Evolutionary conservation across 345 rosid species (phyloP), one percentile per base, ranked within the genome.

Genomic region (Kandelia obovata): DNA sequence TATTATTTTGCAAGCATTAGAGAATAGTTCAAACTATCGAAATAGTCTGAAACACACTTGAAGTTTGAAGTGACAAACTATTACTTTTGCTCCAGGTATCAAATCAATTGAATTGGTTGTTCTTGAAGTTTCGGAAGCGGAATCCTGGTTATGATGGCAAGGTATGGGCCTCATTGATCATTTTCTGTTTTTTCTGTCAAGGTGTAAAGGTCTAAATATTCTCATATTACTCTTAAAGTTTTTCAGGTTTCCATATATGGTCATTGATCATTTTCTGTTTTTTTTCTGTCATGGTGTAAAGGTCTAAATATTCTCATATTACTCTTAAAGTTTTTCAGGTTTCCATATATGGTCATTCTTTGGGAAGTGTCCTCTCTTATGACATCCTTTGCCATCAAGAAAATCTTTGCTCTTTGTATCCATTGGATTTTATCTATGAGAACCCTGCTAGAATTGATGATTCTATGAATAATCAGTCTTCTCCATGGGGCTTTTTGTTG

Each of bases 311-410:
- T 27, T 11, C 37, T 46, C 47, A 63, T 32, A 35, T 55, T 30
- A 63, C 19, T 64, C 49, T 51, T 35, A 20, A 9, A 37, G 60
- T n/a, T 49, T 69, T 64, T 52, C 49, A 95, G 99, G 88, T 95
- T 75, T 95, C 99, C 68, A 68, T 95, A 62, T 92, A 92, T 81
- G 98, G 96, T 61, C 99, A 95, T 80, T 95, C 99, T 72, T 81
- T 92, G 88, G 98, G 99, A 81, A 92, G 98, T 74, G 97, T 95
- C 74, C 91, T 92, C 70, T 95, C 97, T 4, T 95, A 92, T 75
- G 99, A 92, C 81, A 95, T 95, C 73, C 92, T 95, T 66, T 95
- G 97, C 80, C 97, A 95, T 83, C 99, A 95, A 74, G 93, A 92
- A 60, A 87, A 78, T 71, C 80, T 92, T 68, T 87, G 88, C 46